Conservation (phyloP, 352 stramenopile genomes). For the Phytophthora uliginosa region DNA sequence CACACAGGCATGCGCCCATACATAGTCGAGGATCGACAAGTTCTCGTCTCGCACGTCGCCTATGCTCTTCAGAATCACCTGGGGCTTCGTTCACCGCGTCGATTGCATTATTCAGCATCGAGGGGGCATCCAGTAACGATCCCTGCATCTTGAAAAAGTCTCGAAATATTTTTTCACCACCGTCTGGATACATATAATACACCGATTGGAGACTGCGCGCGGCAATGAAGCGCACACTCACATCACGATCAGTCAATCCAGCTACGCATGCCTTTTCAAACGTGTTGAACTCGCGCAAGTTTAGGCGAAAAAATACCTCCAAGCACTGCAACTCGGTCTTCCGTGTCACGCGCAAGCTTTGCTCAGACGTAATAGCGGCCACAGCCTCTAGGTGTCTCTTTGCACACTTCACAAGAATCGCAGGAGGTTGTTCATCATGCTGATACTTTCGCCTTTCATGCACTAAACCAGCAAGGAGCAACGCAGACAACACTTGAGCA, state of each 20-base stretch:
- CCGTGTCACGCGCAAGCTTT: constrained; percentile 41
- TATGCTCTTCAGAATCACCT: constrained; percentile 10
- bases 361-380: constrained; percentile 17
- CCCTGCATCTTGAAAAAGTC: constrained; percentile 56
- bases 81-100: neutral
- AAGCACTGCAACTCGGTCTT: constrained; percentile 57
- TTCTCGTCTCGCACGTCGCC: constrained; percentile 6
- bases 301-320: constrained; percentile 78
- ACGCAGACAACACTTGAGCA: constrained; percentile 56
- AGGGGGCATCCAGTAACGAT: constrained; percentile 34
- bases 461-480: constrained; percentile 58
- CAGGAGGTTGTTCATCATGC: constrained; percentile 63
- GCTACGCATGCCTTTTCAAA: constrained; percentile 66
- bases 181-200: constrained; percentile 88
- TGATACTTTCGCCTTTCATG: constrained; percentile 66
- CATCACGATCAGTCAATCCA: constrained; percentile 61
- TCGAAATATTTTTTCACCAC: constrained; percentile 61
- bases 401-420: constrained; percentile 52
- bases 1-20: constrained; percentile 53
- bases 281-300: constrained; percentile 53
- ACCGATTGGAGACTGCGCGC: constrained; percentile 68
- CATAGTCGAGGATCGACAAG: constrained; percentile 27
- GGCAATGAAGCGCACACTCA: constrained; percentile 62
- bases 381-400: constrained; percentile 46
- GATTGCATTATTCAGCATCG: neutral